These are phyloP conservation scores for Casaregolazyma lundiana DNA, from an alignment of 1,139 yeast species.

Conservation along the genomic window DNA sequence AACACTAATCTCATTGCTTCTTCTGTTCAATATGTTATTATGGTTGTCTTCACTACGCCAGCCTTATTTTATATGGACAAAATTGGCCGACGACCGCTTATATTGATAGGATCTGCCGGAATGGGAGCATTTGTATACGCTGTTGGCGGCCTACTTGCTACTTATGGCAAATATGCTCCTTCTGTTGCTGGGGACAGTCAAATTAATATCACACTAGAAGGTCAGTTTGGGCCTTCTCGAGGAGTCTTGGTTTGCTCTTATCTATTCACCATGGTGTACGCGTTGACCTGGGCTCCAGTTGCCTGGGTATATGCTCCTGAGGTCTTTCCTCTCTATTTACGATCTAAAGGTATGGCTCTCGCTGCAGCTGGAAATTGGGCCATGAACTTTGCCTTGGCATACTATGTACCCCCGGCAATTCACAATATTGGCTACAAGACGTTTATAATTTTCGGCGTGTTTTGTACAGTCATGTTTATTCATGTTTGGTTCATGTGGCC, in stretches of 20 bases:
- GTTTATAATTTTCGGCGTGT: constrained; percentile 20
- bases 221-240: constrained; percentile 39
- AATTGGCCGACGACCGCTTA: constrained; percentile 48
- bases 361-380: constrained; percentile 52
- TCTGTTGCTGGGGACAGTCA: constrained; percentile 42
- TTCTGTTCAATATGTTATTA: constrained; percentile 50
- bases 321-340: constrained; percentile 6
- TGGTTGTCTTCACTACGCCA: constrained; percentile 39
- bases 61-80: constrained; percentile 44
- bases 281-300: constrained; percentile 70
- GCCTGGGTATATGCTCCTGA: constrained; percentile 28
- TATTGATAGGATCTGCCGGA: constrained; percentile 36
- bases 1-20: constrained; percentile 42
- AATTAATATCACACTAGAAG: constrained; percentile 43
- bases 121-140: constrained; percentile 43
- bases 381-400: constrained; percentile 33
- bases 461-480: not conserved
- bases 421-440: constrained; percentile 15
- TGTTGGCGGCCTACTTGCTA: constrained; percentile 40
- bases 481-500: constrained; percentile 54
- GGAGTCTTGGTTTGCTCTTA: constrained; percentile 54
- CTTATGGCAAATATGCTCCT: constrained; percentile 36
- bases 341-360: constrained; percentile 37
- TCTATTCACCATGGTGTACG: constrained; percentile 52
- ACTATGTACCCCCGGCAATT: constrained; percentile 32